Conservation (phyloP, 768 basidiomycete species). For the Favolaschia claudopus region DNA sequence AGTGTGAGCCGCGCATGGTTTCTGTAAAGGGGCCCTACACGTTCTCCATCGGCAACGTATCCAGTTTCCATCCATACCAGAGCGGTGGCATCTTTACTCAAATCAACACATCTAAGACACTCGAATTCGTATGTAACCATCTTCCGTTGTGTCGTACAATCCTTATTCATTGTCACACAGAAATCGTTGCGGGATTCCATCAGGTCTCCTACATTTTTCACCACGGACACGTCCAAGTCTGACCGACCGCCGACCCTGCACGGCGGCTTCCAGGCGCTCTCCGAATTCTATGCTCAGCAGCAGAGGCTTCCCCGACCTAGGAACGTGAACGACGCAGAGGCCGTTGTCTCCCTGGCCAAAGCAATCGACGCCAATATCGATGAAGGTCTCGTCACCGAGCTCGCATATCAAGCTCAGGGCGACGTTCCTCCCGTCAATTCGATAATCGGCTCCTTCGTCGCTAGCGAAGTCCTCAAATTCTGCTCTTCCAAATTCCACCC, state of each 20-base stretch:
- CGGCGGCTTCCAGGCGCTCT: not conserved
- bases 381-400: conserved; percentile 65
- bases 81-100: not conserved
- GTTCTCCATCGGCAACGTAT: not conserved
- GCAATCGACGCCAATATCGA: conserved; percentile 39
- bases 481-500: conserved; percentile 82
- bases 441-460: conserved; percentile 79
- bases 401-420: conserved; percentile 74
- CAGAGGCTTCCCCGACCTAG: not conserved
- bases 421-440: conserved; percentile 75
- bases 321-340: not conserved
- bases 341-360: not conserved
- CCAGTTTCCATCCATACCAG: too few species aligned
- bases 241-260: not conserved
- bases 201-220: too few species aligned
- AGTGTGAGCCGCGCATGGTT: not conserved
- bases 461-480: conserved; percentile 81
- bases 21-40: not conserved
- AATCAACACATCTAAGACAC: not conserved
- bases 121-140: not conserved
- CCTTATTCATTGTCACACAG: too few species aligned
- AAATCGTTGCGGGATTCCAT: too few species aligned
- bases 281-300: not conserved
- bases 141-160: too few species aligned
- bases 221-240: too few species aligned